Conservation (phyloP, 2,329 filamentous ascomycete species). For the Fusarium lyarnte region DNA sequence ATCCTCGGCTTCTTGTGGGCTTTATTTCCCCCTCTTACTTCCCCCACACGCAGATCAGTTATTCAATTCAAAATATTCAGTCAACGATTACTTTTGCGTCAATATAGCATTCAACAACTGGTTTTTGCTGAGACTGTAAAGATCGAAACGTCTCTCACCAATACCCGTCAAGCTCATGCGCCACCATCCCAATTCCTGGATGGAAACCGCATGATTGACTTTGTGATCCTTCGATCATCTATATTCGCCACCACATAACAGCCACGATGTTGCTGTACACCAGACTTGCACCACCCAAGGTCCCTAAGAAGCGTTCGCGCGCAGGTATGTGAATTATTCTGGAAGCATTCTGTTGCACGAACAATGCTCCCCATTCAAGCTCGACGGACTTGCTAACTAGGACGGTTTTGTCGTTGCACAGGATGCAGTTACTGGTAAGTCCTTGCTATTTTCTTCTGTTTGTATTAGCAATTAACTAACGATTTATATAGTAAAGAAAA, state of each 20-base stretch:
- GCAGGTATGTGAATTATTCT: slow-evolving; percentile 38
- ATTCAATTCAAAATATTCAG: slow-evolving; percentile 11
- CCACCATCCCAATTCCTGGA: slow-evolving; percentile 13
- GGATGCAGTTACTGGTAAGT: slow-evolving; percentile 64
- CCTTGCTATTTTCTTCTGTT: not conserved
- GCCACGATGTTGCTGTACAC: slow-evolving; percentile 66
- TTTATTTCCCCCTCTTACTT: slow-evolving; percentile 20
- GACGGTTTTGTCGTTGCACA: slow-evolving; percentile 40
- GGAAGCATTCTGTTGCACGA: slow-evolving; percentile 14
- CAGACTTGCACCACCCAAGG: slow-evolving; percentile 65
- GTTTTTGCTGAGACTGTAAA: not conserved
- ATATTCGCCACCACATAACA: slow-evolving; percentile 31
- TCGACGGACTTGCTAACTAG: slow-evolving; percentile 14
- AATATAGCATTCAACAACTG: not conserved
- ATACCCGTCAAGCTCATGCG: slow-evolving; percentile 15
- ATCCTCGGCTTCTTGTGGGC: slow-evolving; percentile 28
- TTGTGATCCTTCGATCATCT: slow-evolving; percentile 37
- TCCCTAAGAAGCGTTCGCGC: slow-evolving; percentile 68
- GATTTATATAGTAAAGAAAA: slow-evolving; percentile 60
- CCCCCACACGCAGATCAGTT: slow-evolving; percentile 35
- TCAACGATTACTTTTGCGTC: slow-evolving; percentile 8
- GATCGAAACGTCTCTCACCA: not conserved
- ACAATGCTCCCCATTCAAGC: not conserved
- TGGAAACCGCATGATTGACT: slow-evolving; percentile 36
- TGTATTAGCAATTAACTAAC: slow-evolving; percentile 25